phyloP scores from a whole-genome alignment of 495 filamentous ascomycete species.

The Tuber brumale region DNA sequence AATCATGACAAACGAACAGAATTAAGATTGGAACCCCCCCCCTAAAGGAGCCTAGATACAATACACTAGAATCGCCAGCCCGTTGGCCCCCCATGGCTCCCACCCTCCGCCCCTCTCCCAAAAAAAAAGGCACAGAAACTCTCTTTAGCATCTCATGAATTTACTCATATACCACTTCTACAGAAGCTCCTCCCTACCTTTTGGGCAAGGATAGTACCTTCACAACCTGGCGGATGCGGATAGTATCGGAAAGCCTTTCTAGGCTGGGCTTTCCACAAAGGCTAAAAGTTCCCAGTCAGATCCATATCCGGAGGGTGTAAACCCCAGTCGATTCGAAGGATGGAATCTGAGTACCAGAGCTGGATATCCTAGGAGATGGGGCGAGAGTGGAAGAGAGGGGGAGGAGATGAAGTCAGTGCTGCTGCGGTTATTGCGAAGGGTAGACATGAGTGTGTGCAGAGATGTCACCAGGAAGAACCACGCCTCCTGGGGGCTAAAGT shows the following conservation, averaged over 20 bases:
- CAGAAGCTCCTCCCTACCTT: neutral
- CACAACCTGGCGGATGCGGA: neutral
- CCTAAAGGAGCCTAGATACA: neutral
- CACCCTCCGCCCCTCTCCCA: neutral
- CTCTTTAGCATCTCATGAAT: neutral
- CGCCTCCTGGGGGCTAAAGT: neutral
- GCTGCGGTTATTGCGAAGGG: neutral
- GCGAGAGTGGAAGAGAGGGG: too few species aligned
- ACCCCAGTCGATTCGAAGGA: neutral
- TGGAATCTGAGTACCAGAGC: neutral
- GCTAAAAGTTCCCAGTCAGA: neutral
- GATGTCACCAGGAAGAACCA: neutral
- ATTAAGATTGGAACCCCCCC: neutral
- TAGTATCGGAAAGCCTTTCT: neutral
- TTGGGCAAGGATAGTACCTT: neutral
- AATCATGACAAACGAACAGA: neutral
- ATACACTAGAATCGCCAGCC: neutral
- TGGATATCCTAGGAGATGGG: neutral
- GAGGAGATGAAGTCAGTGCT: neutral
- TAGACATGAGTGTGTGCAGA: neutral
- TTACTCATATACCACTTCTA: neutral
- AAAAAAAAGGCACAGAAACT: neutral
- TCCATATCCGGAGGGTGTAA: neutral
- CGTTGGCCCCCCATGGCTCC: too few species aligned
- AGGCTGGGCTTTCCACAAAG: neutral